Evolutionary conservation across 306 rosid genomes (phyloP).

Genomic region (Quercus agrifolia): DNA sequence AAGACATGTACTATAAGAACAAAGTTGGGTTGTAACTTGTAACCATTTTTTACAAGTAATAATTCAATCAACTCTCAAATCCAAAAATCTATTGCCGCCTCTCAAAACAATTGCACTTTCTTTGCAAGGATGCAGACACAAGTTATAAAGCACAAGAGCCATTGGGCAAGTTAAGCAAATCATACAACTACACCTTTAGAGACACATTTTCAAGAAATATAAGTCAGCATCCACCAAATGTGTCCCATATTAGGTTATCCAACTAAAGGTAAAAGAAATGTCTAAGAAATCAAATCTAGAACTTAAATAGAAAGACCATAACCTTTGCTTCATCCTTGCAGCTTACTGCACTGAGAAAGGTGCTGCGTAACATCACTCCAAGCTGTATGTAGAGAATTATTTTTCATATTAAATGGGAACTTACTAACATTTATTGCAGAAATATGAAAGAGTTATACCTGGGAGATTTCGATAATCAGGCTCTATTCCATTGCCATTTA

Average conservation of each 20-base stretch:
- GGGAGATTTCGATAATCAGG: slow-evolving; percentile 86
- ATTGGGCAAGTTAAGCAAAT: not conserved
- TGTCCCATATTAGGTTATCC: not conserved
- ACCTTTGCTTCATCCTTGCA: slow-evolving; percentile 44
- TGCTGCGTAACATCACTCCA: slow-evolving; percentile 61
- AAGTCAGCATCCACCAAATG: not conserved
- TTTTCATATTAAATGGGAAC: slow-evolving; percentile 20
- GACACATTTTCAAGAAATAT: not conserved
- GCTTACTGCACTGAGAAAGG: slow-evolving; percentile 61
- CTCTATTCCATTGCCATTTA: slow-evolving; percentile 89
- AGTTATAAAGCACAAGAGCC: not conserved
- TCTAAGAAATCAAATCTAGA: slow-evolving; percentile 1
- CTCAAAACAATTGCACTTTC: not conserved
- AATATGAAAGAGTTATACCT: slow-evolving; percentile 37
- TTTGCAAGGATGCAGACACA: not conserved
- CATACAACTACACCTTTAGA: not conserved
- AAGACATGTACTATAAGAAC: not conserved
- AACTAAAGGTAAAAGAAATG: not conserved
- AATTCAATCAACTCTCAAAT: not conserved
- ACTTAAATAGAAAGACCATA: slow-evolving; percentile 5
- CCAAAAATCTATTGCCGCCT: not conserved
- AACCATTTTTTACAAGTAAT: not conserved
- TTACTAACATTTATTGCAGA: slow-evolving; percentile 5
- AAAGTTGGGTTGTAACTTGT: not conserved
- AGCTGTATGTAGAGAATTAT: slow-evolving; percentile 40